These are phyloP conservation scores for Rhododendron williamsianum DNA, from an alignment of 148 eudicot species.

Conservation along the genomic window DNA sequence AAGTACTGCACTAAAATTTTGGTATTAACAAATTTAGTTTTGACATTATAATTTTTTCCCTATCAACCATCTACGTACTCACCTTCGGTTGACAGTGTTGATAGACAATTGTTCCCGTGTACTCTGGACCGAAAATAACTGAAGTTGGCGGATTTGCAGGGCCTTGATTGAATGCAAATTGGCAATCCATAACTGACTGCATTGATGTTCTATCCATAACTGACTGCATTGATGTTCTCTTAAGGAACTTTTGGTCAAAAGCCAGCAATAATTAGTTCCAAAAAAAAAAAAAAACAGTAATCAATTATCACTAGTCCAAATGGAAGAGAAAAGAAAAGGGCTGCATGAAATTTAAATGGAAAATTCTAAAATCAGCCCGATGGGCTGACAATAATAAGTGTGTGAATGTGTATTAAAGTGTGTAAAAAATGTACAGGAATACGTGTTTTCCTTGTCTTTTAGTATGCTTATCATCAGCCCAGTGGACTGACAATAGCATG, in stretches of 20 bases:
- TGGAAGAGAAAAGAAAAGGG: not conserved
- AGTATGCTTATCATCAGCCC: no score
- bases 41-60: no score
- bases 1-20: no score
- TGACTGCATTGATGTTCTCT: constrained; percentile 23
- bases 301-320: not conserved
- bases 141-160: constrained; percentile 23
- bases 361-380: no score
- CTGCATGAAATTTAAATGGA: not conserved
- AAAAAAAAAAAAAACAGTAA: not conserved
- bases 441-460: no score
- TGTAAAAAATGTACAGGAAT: no score
- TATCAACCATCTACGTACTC: not conserved
- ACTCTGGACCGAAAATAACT: constrained; percentile 28
- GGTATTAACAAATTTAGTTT: no score
- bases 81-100: constrained; percentile 36
- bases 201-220: constrained; percentile 29
- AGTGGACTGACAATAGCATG: no score
- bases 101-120: constrained; percentile 27
- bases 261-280: not conserved
- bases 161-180: constrained; percentile 25
- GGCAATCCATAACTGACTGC: constrained; percentile 30
- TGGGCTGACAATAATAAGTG: no score
- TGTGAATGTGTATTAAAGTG: no score
- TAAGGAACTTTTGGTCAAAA: constrained; percentile 27